phyloP scores from a whole-genome alignment of 768 basidiomycete genomes.

The Tricholoma saponaceum region DNA sequence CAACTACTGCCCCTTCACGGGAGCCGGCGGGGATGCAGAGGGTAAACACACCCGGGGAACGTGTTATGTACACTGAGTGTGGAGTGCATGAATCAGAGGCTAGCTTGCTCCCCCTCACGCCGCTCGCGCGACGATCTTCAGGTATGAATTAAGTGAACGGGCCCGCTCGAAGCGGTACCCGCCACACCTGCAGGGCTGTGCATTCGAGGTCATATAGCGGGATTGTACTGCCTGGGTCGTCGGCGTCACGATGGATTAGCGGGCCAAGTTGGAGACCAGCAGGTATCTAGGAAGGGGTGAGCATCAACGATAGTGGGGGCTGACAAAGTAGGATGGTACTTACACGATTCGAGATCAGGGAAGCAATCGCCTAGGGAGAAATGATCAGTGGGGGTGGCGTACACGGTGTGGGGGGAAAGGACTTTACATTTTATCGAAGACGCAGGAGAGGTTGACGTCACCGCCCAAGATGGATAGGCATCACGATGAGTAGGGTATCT shows the following conservation, averaged over 20 bases:
- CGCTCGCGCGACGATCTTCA: background rate
- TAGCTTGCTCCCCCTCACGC: background rate
- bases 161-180: constrained; percentile 2
- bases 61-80: no score
- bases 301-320: background rate
- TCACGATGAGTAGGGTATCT: background rate
- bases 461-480: background rate
- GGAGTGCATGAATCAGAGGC: constrained; percentile 2
- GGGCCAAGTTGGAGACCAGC: no score
- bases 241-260: background rate
- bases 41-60: background rate
- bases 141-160: constrained; percentile 1
- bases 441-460: background rate
- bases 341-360: background rate
- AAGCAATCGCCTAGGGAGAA: background rate
- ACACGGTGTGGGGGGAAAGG: background rate
- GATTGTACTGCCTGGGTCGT: background rate
- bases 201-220: background rate
- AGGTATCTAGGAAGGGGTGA: background rate
- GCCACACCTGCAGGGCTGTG: constrained; percentile 1
- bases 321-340: background rate
- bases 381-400: background rate
- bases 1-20: constrained; percentile 1
- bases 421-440: no score
- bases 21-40: background rate